Evolutionary conservation across 352 stramenopile genomes (phyloP), one percentile per base, ranked within the genome.

Genomic region (Plasmopara halstedii): DNA sequence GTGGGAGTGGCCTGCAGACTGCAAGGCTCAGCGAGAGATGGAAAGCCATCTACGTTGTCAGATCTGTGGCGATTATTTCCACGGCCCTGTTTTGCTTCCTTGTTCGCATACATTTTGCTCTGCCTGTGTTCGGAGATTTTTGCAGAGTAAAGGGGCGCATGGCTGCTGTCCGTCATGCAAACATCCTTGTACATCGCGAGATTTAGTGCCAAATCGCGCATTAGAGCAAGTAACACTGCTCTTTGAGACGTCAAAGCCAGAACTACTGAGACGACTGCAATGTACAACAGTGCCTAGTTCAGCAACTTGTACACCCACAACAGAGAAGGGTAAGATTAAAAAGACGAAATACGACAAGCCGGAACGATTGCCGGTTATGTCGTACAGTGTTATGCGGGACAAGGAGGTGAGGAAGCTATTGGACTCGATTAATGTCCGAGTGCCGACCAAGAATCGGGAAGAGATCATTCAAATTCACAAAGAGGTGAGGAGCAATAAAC

Each of bases 381-480:
- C 76, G 7, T 93, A 93, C 63, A 89, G 59, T 49, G 64, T 90
- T 47, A 90, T 93, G 81, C 76, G 85, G 27, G 81, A 93, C 47
- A 90, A 88, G 50, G 76, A 90, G 53, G 71, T 81, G 39, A 44
- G 56, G 46, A 87, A 90, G 56, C 56, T 90, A 15, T 56, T 93
- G 17, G 76, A 89, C 46, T 47, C 50, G 11, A 88, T 85, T 38
- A 74, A 70, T 37, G 70, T 93, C 22, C 64, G 67, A 20, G 50
- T 73, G 8, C 48, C 53, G 5, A 70, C 81, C 18, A 87, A 83
- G 50, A 83, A 80, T 47, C 64, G 77, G 25, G 78, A 90, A n/a
- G 77, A 88, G 32, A 88, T 90, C 53, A 88, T 93, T 52, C 74
- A 88, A 48, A 85, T 87, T 43, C 81, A 93, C 64, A 93, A 93